phyloP scores from a whole-genome alignment of 805 yeast genomes.

The Kazachstania viticola region DNA sequence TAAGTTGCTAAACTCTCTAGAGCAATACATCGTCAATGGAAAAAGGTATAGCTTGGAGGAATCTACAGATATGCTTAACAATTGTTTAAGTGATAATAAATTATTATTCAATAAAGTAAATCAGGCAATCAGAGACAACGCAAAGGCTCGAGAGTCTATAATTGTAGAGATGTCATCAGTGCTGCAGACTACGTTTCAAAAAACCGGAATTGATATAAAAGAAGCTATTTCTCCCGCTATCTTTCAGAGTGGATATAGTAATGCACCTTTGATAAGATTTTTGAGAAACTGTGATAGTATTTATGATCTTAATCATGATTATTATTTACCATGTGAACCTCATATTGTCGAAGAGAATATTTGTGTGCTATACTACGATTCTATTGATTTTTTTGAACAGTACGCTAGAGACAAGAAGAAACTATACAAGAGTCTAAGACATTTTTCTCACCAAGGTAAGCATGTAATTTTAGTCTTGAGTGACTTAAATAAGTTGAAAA shows the following conservation, averaged over 20 bases:
- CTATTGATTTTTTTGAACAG: conserved; percentile 32
- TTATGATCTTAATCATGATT: conserved; percentile 38
- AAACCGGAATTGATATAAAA: conserved; percentile 13
- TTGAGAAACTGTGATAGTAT: conserved; percentile 36
- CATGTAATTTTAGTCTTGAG: conserved; percentile 35
- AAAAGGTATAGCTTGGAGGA: conserved; percentile 13
- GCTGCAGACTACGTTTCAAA: conserved; percentile 23
- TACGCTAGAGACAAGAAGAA: conserved; percentile 21
- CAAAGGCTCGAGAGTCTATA: conserved; percentile 42
- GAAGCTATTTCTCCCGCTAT: conserved; percentile 15
- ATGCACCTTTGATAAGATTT: conserved; percentile 40
- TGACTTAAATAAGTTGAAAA: conserved; percentile 37
- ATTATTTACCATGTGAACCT: conserved; percentile 42
- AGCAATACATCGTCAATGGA: conserved; percentile 16
- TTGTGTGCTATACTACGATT: conserved; percentile 35
- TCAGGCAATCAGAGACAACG: conserved; percentile 33
- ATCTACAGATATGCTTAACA: conserved; percentile 7
- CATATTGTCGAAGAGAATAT: conserved; percentile 34
- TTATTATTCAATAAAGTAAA: conserved; percentile 27
- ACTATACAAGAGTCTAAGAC: conserved; percentile 15
- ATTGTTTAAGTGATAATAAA: conserved; percentile 3
- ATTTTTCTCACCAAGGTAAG: conserved; percentile 15
- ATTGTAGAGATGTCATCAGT: conserved; percentile 31
- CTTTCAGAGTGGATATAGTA: conserved; percentile 14
- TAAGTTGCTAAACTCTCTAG: too few species aligned